These are phyloP conservation scores for Irpex lacteus DNA, from an alignment of 1,284 basidiomycete species.

Conservation along the genomic window DNA sequence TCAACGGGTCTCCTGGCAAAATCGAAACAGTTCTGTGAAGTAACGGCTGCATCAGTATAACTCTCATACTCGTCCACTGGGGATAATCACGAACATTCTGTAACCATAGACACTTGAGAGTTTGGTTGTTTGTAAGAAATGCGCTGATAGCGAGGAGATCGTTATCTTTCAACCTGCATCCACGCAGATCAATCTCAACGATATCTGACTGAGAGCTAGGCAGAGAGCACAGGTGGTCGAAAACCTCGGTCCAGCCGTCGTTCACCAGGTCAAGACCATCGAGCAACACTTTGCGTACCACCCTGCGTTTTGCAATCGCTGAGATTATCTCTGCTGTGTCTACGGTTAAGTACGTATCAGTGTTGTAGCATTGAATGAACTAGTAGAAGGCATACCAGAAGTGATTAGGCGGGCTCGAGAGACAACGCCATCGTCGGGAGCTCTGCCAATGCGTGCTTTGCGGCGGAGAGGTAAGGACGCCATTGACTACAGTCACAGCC, in stretches of 20 bases:
- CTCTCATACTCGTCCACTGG: background rate
- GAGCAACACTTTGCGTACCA: background rate
- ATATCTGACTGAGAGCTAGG: conserved; percentile 47
- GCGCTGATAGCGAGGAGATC: conserved; percentile 51
- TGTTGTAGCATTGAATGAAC: background rate
- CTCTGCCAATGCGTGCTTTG: background rate
- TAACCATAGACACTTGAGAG: conserved; percentile 47
- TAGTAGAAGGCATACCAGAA: no score
- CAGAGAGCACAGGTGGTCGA: conserved; percentile 51
- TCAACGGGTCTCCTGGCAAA: background rate
- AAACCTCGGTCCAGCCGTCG: conserved; percentile 41
- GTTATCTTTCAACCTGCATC: conserved; percentile 50
- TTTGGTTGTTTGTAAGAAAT: conserved; percentile 48
- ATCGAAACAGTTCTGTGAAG: background rate
- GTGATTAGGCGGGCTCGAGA: background rate
- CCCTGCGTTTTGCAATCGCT: background rate
- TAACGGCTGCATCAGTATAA: background rate
- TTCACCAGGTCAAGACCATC: background rate
- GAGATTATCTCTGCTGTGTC: background rate
- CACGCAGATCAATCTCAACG: conserved; percentile 54
- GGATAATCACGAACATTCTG: conserved; percentile 23
- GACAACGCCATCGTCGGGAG: background rate
- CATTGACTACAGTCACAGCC: background rate
- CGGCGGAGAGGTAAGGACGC: background rate
- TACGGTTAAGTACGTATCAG: background rate